Evolutionary conservation across 805 yeast genomes (phyloP).

Genomic region (Yarrowia yakushimensis): DNA sequence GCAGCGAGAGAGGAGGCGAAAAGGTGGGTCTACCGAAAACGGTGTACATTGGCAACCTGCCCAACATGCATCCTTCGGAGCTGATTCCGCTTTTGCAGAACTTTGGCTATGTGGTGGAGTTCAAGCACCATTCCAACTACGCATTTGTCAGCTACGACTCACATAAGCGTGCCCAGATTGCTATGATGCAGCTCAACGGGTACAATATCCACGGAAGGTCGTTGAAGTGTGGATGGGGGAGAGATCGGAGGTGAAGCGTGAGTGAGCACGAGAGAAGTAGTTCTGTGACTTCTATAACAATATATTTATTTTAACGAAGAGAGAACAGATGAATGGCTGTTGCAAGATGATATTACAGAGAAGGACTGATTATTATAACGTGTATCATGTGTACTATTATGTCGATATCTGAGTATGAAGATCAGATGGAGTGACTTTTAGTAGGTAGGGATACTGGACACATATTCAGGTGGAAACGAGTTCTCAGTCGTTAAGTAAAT

Average conservation of each 20-base stretch:
- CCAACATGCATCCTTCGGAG: slow-evolving; percentile 67
- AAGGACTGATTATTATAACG: too few relatives aligned
- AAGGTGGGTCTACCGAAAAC: slow-evolving; percentile 52
- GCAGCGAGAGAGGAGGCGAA: neutral
- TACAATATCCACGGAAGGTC: slow-evolving; percentile 65
- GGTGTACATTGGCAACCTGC: slow-evolving; percentile 82
- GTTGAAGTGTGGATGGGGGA: slow-evolving; percentile 86
- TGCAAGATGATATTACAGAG: too few relatives aligned
- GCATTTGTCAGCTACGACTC: slow-evolving; percentile 85
- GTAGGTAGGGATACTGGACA: too few relatives aligned
- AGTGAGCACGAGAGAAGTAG: neutral
- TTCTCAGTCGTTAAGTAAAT: too few relatives aligned
- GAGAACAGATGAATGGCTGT: too few relatives aligned
- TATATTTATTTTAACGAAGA: too few relatives aligned
- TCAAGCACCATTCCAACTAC: slow-evolving; percentile 78
- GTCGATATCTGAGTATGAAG: too few relatives aligned
- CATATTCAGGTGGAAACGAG: too few relatives aligned
- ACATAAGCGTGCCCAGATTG: slow-evolving; percentile 85
- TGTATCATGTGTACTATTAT: too few relatives aligned
- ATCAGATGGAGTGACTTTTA: too few relatives aligned
- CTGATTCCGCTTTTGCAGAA: slow-evolving; percentile 69
- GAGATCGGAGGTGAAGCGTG: slow-evolving; percentile 33
- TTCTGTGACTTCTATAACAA: too few relatives aligned
- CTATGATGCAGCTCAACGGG: slow-evolving; percentile 75
- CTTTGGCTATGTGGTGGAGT: slow-evolving; percentile 79